Conservation (phyloP, 805 yeast genomes). For the Candida schatavii region DNA sequence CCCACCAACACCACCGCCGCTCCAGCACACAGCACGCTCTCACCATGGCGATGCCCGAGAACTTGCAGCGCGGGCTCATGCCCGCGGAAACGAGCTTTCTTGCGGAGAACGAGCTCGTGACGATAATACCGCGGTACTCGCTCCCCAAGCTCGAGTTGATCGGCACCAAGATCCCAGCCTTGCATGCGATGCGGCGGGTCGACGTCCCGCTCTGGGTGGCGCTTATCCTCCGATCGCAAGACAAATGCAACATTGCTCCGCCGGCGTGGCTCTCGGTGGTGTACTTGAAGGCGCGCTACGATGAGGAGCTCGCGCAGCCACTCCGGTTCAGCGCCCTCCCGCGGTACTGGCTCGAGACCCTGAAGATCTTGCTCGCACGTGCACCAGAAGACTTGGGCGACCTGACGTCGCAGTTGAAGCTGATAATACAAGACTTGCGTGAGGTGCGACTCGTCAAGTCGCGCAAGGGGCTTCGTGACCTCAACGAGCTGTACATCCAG, state of each 20-base stretch:
- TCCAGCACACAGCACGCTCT: no score
- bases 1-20: no score
- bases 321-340: conserved; percentile 71
- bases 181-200: conserved; percentile 65
- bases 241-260: conserved; percentile 78
- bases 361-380: conserved; percentile 62
- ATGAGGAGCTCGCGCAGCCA: conserved; percentile 59
- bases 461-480: conserved; percentile 69
- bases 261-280: conserved; percentile 77
- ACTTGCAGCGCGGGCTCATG: conserved; percentile 53
- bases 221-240: conserved; percentile 74
- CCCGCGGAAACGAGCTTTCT: conserved; percentile 80
- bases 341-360: conserved; percentile 83
- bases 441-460: conserved; percentile 82
- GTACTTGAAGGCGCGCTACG: conserved; percentile 54
- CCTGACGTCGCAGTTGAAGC: conserved; percentile 66
- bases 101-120: conserved; percentile 75
- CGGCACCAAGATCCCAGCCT: conserved; percentile 56
- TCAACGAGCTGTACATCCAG: conserved; percentile 81
- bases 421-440: conserved; percentile 75
- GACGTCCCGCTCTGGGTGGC: conserved; percentile 89
- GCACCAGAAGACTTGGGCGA: conserved; percentile 81
- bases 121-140: conserved; percentile 75
- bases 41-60: conserved; percentile 61
- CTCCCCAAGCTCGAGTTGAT: conserved; percentile 64